These are phyloP conservation scores for Pleurotus tuoliensis DNA, from an alignment of 768 basidiomycete species.

Conservation along the genomic window DNA sequence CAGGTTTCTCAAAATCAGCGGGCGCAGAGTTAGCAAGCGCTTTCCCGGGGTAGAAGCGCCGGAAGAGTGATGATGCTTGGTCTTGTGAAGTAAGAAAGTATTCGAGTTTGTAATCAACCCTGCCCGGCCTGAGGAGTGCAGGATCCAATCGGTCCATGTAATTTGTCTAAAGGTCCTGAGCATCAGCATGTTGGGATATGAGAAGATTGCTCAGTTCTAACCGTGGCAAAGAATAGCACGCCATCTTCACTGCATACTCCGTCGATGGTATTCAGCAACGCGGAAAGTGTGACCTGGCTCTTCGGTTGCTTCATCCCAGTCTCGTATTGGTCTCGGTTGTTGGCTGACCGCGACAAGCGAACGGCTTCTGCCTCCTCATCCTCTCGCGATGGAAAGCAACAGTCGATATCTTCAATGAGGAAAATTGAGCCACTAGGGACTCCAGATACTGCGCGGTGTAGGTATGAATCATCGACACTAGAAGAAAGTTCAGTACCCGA, in stretches of 20 bases:
- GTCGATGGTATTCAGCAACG: conserved; percentile 55
- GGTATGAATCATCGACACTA: conserved; percentile 47
- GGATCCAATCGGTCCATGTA: conserved; percentile 50
- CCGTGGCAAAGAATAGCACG: conserved; percentile 57
- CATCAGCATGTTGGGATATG: background rate
- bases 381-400: conserved; percentile 48
- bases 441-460: conserved; percentile 40
- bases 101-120: conserved; percentile 50
- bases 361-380: conserved; percentile 30
- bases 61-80: conserved; percentile 47
- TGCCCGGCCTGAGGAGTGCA: conserved; percentile 53
- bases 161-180: conserved; percentile 37
- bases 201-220: conserved; percentile 15
- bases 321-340: conserved; percentile 63
- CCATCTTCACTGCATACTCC: conserved; percentile 61
- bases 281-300: conserved; percentile 46
- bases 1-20: background rate
- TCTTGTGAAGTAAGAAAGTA: conserved; percentile 44
- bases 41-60: conserved; percentile 35
- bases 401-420: conserved; percentile 60
- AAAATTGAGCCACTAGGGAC: conserved; percentile 54
- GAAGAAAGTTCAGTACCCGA: background rate
- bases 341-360: conserved; percentile 18
- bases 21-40: conserved; percentile 6
- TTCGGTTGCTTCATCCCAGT: conserved; percentile 62